phyloP scores from a whole-genome alignment of 169 alveolate species.

The Amoebophrya sp. region DNA sequence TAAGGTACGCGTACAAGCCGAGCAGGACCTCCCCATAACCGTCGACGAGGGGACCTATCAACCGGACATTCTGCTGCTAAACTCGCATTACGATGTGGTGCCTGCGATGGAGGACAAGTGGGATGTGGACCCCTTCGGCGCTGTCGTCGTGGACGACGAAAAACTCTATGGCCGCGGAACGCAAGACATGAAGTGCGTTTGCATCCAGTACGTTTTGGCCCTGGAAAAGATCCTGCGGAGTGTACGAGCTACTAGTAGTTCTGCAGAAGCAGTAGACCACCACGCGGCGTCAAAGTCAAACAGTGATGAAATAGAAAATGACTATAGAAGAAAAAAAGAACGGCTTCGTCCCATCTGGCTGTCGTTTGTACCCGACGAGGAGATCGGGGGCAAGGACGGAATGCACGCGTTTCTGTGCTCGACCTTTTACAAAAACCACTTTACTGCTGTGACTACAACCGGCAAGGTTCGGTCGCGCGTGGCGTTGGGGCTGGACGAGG shows the following conservation, averaged over 20 bases:
- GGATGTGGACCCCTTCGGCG: slow-evolving; percentile 41
- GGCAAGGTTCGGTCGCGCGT: slow-evolving; percentile 24
- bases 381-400: slow-evolving; percentile 48
- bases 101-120: slow-evolving; percentile 38
- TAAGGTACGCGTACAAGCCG: too few species aligned
- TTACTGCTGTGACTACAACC: neutral
- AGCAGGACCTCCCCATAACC: too few species aligned
- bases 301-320: slow-evolving; percentile 23
- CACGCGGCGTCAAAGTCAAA: neutral
- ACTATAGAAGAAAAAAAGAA: too few species aligned
- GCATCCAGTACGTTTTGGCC: slow-evolving; percentile 22
- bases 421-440: neutral
- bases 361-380: slow-evolving; percentile 50
- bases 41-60: too few species aligned
- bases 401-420: slow-evolving; percentile 33
- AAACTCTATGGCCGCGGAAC: slow-evolving; percentile 47
- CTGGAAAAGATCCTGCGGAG: neutral
- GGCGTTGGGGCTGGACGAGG: slow-evolving; percentile 48
- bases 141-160: slow-evolving; percentile 33
- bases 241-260: neutral
- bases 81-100: slow-evolving; percentile 46
- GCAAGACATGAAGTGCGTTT: slow-evolving; percentile 49
- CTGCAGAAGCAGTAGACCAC: neutral
- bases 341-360: slow-evolving; percentile 40
- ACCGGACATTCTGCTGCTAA: slow-evolving; percentile 26